Conservation (phyloP, 768 basidiomycete species). For the Psilocybe subaeruginosa region DNA sequence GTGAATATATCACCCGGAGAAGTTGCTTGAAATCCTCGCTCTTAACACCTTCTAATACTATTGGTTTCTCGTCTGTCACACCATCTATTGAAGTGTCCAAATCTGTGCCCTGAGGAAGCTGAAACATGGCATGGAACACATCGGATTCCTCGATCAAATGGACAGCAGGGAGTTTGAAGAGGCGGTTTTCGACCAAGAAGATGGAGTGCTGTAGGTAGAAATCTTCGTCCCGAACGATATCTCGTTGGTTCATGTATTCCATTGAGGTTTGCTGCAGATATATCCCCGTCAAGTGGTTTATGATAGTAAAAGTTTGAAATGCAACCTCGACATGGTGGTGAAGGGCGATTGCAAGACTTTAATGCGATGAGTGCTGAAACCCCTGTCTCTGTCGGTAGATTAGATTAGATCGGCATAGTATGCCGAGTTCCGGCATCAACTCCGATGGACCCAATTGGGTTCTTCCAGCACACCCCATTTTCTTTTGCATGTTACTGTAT, state of each 20-base stretch:
- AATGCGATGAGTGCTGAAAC: too few species aligned
- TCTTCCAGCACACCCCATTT: too few species aligned
- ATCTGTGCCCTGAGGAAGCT: constrained; percentile 21
- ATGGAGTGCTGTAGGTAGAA: constrained; percentile 16
- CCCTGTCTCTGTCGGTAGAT: too few species aligned
- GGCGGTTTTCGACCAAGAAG: constrained; percentile 35
- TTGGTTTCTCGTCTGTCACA: constrained; percentile 7
- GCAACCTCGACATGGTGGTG: too few species aligned
- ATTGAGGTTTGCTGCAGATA: too few species aligned
- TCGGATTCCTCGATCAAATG: constrained; percentile 35
- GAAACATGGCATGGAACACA: constrained; percentile 37
- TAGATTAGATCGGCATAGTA: too few species aligned
- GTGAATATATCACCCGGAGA: constrained; percentile 13
- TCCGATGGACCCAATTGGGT: too few species aligned
- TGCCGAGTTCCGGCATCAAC: too few species aligned
- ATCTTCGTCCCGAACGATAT: constrained; percentile 16
- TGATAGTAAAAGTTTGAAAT: too few species aligned
- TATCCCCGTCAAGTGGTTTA: too few species aligned
- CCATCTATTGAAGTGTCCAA: neutral
- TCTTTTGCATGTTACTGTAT: too few species aligned
- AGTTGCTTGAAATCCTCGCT: constrained; percentile 16
- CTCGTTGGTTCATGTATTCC: neutral
- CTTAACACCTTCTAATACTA: constrained; percentile 11
- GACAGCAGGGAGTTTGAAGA: constrained; percentile 42
- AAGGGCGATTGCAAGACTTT: too few species aligned